Percentiles rank a stretch among this genome's conserved stretches.
Evolutionary conservation across 805 yeast genomes (phyloP).

Genomic region (Sugiyamaella valdiviana): DNA sequence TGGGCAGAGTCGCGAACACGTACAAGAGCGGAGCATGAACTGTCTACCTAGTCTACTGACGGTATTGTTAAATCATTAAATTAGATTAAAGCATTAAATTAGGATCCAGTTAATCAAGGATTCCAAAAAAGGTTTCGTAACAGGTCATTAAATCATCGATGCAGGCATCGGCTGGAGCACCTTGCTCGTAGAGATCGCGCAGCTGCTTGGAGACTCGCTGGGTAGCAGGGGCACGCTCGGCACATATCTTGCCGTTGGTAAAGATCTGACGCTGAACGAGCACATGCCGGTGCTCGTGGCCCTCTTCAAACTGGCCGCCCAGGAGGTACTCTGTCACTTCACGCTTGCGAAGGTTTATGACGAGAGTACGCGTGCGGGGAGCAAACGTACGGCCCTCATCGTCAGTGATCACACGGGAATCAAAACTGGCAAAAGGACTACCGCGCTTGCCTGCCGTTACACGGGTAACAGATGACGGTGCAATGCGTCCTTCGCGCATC

Average conservation of each 20-base stretch:
- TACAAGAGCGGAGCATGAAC: too few species aligned
- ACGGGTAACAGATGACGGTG: background rate
- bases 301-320: background rate
- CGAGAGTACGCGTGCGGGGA: slow-evolving; percentile 8
- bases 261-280: background rate
- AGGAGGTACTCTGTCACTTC: slow-evolving; percentile 9
- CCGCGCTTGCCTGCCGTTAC: background rate
- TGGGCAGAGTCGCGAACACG: too few species aligned
- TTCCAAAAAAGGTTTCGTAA: background rate
- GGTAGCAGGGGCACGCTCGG: background rate
- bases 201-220: slow-evolving; percentile 4
- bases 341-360: slow-evolving; percentile 13
- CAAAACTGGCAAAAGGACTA: background rate
- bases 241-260: slow-evolving; percentile 3
- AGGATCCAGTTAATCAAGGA: background rate
- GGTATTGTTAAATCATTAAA: too few species aligned
- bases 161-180: background rate
- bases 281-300: background rate
- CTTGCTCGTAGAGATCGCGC: background rate
- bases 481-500: slow-evolving; percentile 15
- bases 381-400: background rate
- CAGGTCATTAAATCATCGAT: background rate
- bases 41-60: too few species aligned
- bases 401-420: background rate
- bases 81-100: background rate